phyloP scores from a whole-genome alignment of 495 filamentous ascomycete genomes.

The Talaromyces liani region DNA sequence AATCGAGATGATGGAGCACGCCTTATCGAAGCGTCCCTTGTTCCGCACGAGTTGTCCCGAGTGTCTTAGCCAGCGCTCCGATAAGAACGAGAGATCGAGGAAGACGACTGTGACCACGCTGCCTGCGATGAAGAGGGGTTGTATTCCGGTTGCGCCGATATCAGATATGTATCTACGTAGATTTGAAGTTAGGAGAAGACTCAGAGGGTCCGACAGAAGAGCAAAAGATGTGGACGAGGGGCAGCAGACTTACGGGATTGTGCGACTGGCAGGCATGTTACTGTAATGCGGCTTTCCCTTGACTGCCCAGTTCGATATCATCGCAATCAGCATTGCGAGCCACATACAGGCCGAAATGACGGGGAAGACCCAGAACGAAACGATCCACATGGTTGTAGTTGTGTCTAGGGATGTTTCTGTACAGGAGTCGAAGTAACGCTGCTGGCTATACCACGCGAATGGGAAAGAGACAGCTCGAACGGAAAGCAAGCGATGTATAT shows the following conservation, averaged over 20 bases:
- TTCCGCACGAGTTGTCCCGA: slow-evolving; percentile 64
- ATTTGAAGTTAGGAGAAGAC: not conserved
- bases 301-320: slow-evolving; percentile 63
- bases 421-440: not conserved
- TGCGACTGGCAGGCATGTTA: slow-evolving; percentile 57
- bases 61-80: slow-evolving; percentile 80
- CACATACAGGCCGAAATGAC: slow-evolving; percentile 73
- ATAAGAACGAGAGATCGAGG: slow-evolving; percentile 71
- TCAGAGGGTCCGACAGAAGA: not conserved
- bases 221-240: not conserved
- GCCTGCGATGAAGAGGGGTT: slow-evolving; percentile 84
- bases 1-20: slow-evolving; percentile 61
- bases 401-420: too few species aligned
- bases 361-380: slow-evolving; percentile 69
- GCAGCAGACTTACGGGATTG: slow-evolving; percentile 57
- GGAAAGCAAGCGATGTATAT: not conserved
- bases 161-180: slow-evolving; percentile 58
- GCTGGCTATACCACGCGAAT: not conserved
- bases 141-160: slow-evolving; percentile 64
- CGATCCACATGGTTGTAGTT: slow-evolving; percentile 35
- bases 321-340: slow-evolving; percentile 64
- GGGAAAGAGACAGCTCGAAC: not conserved
- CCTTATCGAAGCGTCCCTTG: slow-evolving; percentile 57
- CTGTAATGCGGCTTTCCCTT: slow-evolving; percentile 53
- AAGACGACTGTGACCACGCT: slow-evolving; percentile 72